phyloP scores from a whole-genome alignment of 2,329 filamentous ascomycete species.

The Reticulascus tulasneorum region DNA sequence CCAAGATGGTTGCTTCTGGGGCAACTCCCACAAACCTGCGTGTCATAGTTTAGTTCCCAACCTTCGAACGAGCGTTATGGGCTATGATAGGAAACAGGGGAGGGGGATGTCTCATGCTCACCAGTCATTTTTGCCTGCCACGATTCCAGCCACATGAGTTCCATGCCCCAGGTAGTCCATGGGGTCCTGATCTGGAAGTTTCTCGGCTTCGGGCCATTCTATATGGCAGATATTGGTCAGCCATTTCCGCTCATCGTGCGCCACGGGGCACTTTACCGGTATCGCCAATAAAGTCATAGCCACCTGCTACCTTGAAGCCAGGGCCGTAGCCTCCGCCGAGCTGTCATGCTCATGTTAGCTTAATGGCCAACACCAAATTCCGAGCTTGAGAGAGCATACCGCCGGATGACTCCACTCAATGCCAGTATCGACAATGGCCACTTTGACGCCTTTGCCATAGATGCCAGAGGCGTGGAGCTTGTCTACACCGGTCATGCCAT shows the following conservation, averaged over 20 bases:
- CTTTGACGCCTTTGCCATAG: slow-evolving; percentile 30
- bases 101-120: no score
- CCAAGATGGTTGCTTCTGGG: slow-evolving; percentile 21
- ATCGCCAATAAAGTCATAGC: slow-evolving; percentile 21
- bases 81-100: no score
- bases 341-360: background rate
- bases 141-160: slow-evolving; percentile 25
- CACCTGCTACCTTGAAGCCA: slow-evolving; percentile 14
- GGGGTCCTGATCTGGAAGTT: slow-evolving; percentile 26
- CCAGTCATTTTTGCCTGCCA: slow-evolving; percentile 20
- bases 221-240: slow-evolving; percentile 17
- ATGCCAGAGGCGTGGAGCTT: slow-evolving; percentile 32
- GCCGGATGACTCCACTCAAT: slow-evolving; percentile 35
- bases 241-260: background rate
- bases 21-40: slow-evolving; percentile 20
- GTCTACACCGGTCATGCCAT: slow-evolving; percentile 34
- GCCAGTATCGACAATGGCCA: slow-evolving; percentile 36
- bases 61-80: slow-evolving; percentile 25
- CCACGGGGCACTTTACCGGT: background rate
- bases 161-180: slow-evolving; percentile 21
- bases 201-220: slow-evolving; percentile 12
- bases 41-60: background rate
- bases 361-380: background rate
- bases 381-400: slow-evolving; percentile 15
- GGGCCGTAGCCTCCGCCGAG: slow-evolving; percentile 7